phyloP scores from a whole-genome alignment of 352 stramenopile species.

The Globisporangium splendens region DNA sequence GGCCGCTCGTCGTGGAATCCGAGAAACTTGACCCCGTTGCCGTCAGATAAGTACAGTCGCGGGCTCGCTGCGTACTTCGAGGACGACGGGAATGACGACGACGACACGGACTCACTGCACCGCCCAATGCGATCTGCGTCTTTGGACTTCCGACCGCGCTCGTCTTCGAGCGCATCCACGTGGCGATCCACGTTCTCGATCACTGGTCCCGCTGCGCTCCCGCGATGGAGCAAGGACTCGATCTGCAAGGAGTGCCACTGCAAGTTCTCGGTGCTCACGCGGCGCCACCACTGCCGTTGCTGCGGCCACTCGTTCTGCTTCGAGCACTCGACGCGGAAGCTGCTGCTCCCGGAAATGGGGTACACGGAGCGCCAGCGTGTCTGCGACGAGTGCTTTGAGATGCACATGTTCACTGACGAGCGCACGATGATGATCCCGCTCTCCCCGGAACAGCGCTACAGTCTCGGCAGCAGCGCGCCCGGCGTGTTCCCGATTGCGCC shows the following conservation, averaged over 20 bases:
- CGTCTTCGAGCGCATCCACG: constrained; percentile 28
- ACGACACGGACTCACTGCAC: constrained; percentile 8
- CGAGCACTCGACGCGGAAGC: constrained; percentile 73
- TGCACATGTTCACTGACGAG: constrained; percentile 33
- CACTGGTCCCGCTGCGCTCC: constrained; percentile 19
- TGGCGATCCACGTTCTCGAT: constrained; percentile 15
- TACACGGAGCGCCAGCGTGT: constrained; percentile 77
- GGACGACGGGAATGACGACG: constrained; percentile 9
- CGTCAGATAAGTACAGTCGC: constrained; percentile 7
- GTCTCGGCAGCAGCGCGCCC: constrained; percentile 7
- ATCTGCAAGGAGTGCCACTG: constrained; percentile 70
- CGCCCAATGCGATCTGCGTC: constrained; percentile 11
- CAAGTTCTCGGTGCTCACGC: constrained; percentile 63
- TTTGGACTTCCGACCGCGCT: constrained; percentile 17
- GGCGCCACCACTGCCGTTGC: constrained; percentile 80
- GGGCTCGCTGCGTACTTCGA: constrained; percentile 12
- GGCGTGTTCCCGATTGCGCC: constrained; percentile 13
- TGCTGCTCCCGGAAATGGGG: constrained; percentile 61
- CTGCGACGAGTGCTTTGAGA: constrained; percentile 83
- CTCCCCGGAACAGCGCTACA: constrained; percentile 11
- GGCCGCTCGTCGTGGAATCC: constrained; percentile 12
- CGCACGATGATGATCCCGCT: constrained; percentile 21
- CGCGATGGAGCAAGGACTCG: constrained; percentile 67
- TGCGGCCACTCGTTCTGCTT: constrained; percentile 86
- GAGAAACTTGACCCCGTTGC: constrained; percentile 7